Base-by-base conservation (phyloP, 2,329 filamentous ascomycete genomes). In the Exophiala alcalophila region DNA sequence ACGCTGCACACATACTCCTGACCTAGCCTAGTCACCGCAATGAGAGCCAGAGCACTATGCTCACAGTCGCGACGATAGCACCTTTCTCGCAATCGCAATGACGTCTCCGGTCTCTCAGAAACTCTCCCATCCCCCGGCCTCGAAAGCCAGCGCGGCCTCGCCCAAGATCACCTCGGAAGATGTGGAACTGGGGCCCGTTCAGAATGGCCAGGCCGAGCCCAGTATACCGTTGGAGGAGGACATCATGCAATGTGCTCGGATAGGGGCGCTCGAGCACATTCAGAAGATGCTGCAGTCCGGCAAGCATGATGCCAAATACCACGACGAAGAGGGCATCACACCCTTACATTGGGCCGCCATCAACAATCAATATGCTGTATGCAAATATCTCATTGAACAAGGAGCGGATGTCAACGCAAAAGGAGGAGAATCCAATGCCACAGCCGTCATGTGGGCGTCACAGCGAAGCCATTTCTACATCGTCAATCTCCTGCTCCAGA, bases 271-370 rank as follows among this genome's bases (percentile, higher is more conserved):
- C 48, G 72, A 76, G 5, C 84, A 80, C 39, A 92, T 98, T 73
- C 85, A 95, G 70, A 89, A 83, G 70, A 74, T 98, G 37, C 94
- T 96, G 56, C 86, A 91, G 61, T 79, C 77, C 44, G 84, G 84
- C 54, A 87, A 86, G 57, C 87, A 78, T 63, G 85, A 88, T 63
- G 87, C 88, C 35, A 86, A 81, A 39, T 92, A 89, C 64, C 78
- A 76, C 41, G 92, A 98, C 61, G 85, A 86, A 40, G 89, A 98
- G 66, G 89, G 88, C 61, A 96, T 98, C 62, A 97, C 91, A 27
- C 89, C 92, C 50, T 69, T 98, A 65, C 62, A 98, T 88, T 98
- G 92, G 92, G 92, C 92, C 32, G 88, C 94, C 25, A 97, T 98
- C 65, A 98, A 98, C 71, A 97, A 97, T 62, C 92, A 96, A 64